Percentiles rank a stretch among this genome's conserved stretches.
Evolutionary conservation across 2,329 filamentous ascomycete genomes (phyloP).

Genomic region (Neopestalotiopsis sp.): DNA sequence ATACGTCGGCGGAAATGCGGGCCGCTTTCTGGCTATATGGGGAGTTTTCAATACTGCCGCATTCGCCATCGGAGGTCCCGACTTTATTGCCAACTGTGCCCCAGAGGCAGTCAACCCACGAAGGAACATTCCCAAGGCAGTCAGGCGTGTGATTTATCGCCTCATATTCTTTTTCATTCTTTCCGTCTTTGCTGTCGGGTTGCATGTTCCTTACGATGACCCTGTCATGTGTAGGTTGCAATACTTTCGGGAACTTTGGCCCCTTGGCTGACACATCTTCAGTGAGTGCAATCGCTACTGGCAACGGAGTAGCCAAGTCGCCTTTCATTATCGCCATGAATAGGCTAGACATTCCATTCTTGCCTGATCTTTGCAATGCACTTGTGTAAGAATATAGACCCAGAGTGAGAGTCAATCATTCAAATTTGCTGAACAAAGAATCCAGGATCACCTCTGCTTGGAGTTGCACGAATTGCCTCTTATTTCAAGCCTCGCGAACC

Average conservation of each 20-base stretch:
- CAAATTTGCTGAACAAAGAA: slow-evolving; percentile 22
- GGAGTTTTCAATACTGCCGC: slow-evolving; percentile 42
- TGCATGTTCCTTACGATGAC: slow-evolving; percentile 70
- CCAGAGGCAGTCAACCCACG: slow-evolving; percentile 71
- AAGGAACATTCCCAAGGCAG: slow-evolving; percentile 68
- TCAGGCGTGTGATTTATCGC: slow-evolving; percentile 75
- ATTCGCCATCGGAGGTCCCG: slow-evolving; percentile 69
- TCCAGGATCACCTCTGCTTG: slow-evolving; percentile 42
- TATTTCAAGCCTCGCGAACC: slow-evolving; percentile 35
- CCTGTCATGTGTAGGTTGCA: slow-evolving; percentile 19
- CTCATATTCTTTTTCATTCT: slow-evolving; percentile 74
- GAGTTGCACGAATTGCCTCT: slow-evolving; percentile 46
- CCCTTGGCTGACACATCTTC: slow-evolving; percentile 58
- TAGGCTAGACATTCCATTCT: slow-evolving; percentile 40
- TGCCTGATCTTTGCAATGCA: slow-evolving; percentile 45
- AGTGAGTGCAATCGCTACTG: slow-evolving; percentile 53
- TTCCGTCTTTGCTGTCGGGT: slow-evolving; percentile 69
- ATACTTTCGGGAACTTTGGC: no score
- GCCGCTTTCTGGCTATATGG: slow-evolving; percentile 32
- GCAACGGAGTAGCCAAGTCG: slow-evolving; percentile 58
- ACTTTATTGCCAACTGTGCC: slow-evolving; percentile 72
- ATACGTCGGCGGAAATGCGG: slow-evolving; percentile 56
- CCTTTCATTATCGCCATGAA: slow-evolving; percentile 42
- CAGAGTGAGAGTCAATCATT: no score
- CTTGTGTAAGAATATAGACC: slow-evolving; percentile 30